phyloP scores from a whole-genome alignment of 192 early-diverging fungal genomes.

The Coemansia sp. region DNA sequence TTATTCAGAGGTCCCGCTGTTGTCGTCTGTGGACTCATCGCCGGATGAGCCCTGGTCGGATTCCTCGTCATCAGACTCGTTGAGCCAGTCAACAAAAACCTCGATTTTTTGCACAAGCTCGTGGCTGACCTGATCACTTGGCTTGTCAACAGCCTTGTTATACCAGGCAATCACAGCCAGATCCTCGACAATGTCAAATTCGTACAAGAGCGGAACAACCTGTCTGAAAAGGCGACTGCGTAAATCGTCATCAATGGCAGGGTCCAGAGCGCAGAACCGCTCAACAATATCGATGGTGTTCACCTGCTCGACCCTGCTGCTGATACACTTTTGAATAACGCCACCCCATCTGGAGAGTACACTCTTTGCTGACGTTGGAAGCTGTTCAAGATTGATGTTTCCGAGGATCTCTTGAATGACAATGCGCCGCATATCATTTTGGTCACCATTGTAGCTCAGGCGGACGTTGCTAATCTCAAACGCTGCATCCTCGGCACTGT shows the following conservation, averaged over 20 bases:
- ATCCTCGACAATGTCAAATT: slow-evolving; percentile 82
- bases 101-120: slow-evolving; percentile 59
- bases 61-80: slow-evolving; percentile 72
- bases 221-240: slow-evolving; percentile 61
- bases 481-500: slow-evolving; percentile 70
- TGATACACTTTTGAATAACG: slow-evolving; percentile 68
- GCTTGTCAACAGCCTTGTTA: slow-evolving; percentile 52
- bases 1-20: slow-evolving; percentile 12
- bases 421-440: slow-evolving; percentile 73
- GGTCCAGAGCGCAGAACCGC: slow-evolving; percentile 53
- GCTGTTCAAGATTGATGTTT: slow-evolving; percentile 58
- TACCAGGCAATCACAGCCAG: slow-evolving; percentile 80
- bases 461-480: slow-evolving; percentile 87
- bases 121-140: slow-evolving; percentile 37
- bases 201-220: slow-evolving; percentile 68
- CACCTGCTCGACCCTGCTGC: slow-evolving; percentile 71
- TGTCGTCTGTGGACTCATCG: background rate
- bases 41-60: slow-evolving; percentile 51
- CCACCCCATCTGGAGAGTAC: slow-evolving; percentile 69
- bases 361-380: slow-evolving; percentile 37
- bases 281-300: slow-evolving; percentile 60
- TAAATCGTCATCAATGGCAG: slow-evolving; percentile 28
- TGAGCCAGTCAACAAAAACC: slow-evolving; percentile 69
- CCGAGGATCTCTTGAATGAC: slow-evolving; percentile 73
- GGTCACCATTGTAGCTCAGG: slow-evolving; percentile 81